Base-by-base conservation (phyloP, 805 yeast genomes). In the Pichia manshurica region DNA sequence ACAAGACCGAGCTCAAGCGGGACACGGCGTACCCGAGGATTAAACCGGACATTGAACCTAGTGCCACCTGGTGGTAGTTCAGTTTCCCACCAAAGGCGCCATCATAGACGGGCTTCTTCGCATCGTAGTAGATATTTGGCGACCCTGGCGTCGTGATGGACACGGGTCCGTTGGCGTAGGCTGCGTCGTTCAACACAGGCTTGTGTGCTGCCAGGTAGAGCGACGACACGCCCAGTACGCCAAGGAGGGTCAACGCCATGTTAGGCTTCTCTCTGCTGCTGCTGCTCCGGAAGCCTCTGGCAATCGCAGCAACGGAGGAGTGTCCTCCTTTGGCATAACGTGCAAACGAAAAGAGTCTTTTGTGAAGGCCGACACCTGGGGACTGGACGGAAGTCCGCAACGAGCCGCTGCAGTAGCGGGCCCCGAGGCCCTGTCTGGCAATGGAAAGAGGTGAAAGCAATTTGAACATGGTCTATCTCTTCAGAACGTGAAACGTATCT, bases 41-140 rank as follows among this genome's bases (percentile, higher is more conserved):
- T 48, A 81, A 66, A 0, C 88, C 87, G 7, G 78, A 67, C 57
- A 82, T 67, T 1, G 84, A 78, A 5, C 88, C 88, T 49, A 79
- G 63, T 15, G 85, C 73, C 56, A 82, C 66, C 56, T 82, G 84
- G 55, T 75, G 74, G 58, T 82, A 82, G 63, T 78, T 76, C 53
- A 81, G 64, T 47, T 67, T 68, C 0, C 76, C 75, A n/a, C 69
- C 69, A 46, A 77, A 65, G 0, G 70, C 62, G n/a, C 65, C 63
- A 50, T 67, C 67, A 45, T 50, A 64, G 28, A 47, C 48, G 1
- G 70, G 60, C 15, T 42, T 50, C 9, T 40, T 31, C 12, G 51
- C 42, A 40, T 51, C 45, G 33, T 32, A 39, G 31, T 44, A 39
- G 13, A 44, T 25, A 23, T 48, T 38, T 3, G 47, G 33, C 2